A percentile compares a stretch with the other conserved stretches of the same genome.
Conservation (phyloP, 768 basidiomycete species). For the Podaxis rugospora region DNA sequence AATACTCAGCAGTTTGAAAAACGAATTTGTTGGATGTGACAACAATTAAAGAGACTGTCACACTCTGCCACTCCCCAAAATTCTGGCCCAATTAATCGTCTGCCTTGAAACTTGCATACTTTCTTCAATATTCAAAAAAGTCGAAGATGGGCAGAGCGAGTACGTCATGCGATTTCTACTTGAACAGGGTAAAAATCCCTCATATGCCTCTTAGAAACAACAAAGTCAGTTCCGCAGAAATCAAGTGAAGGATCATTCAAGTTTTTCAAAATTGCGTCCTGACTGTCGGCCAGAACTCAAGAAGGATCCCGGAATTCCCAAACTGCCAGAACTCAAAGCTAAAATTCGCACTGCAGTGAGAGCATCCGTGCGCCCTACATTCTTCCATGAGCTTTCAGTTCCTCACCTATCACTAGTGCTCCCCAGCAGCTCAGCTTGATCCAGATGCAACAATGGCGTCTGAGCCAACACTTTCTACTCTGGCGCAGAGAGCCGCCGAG, state of each 20-base stretch:
- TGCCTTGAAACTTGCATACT: not conserved
- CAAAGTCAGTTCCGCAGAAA: conserved; percentile 37
- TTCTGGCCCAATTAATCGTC: not conserved
- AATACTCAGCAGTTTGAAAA: not conserved
- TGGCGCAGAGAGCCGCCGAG: conserved; percentile 47
- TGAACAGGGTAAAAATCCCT: not conserved
- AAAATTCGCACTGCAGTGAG: conserved; percentile 46
- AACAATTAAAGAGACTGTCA: not conserved
- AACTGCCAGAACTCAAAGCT: conserved; percentile 69
- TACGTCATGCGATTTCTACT: conserved; percentile 16
- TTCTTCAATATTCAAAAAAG: not conserved
- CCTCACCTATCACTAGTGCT: conserved; percentile 14
- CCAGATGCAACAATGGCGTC: conserved; percentile 69
- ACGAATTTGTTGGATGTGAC: not conserved
- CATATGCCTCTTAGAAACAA: conserved; percentile 25
- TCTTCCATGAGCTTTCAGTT: not conserved
- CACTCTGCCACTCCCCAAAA: not conserved
- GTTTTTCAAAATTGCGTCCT: not conserved
- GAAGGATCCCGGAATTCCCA: conserved; percentile 87
- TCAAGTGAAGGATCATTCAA: conserved; percentile 27
- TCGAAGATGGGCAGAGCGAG: conserved; percentile 37
- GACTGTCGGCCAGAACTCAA: conserved; percentile 56
- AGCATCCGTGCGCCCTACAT: conserved; percentile 28
- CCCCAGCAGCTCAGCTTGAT: conserved; percentile 31
- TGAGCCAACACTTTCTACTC: conserved; percentile 63